Evolutionary conservation across 2,329 filamentous ascomycete species (phyloP), one percentile per base, ranked within the genome.

Genomic region (Ascochyta koolunga): DNA sequence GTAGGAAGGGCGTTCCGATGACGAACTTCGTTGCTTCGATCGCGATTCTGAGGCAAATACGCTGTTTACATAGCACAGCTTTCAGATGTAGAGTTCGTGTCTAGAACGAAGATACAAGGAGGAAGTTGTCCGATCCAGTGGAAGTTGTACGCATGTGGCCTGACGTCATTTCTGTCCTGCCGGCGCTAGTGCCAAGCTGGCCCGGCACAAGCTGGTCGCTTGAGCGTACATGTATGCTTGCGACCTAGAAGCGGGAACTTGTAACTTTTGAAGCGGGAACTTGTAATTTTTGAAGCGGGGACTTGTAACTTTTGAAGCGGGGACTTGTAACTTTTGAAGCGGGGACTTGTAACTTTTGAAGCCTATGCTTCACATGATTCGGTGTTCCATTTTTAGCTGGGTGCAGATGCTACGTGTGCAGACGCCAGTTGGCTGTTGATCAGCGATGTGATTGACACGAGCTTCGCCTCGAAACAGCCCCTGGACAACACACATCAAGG

Each of bases 391-490:
- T n/a, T n/a, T n/a, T n/a, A n/a, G n/a, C n/a, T n/a, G n/a, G n/a
- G n/a, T n/a, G n/a, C n/a, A n/a, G n/a, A n/a, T n/a, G n/a, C n/a
- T 19, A 21, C 19, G 9, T 10, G 5, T 13, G 21, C 15, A n/a
- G 15, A 8, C 11, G 27, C 6, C 22, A 32, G 19, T 25, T 10
- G 29, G 33, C 15, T 11, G 21, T 29, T 29, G 43, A 48, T 48
- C 33, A 35, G 37, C 25, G 19, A 4, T 16, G n/a, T 21, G 32
- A 32, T 38, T 37, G 33, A 33, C 27, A 33, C 5, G 38, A 38
- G 37, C 19, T 33, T 15, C 35, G 27, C 36, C 29, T 19, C 29
- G 46, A 55, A 50, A 55, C 52, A 38, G 13, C 37, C 48, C 47
- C 43, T 44, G 32, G 27, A 47, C 53, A 36, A 10, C 37, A 33